These are phyloP conservation scores for Populus pruinosa DNA, from an alignment of 345 rosid species.

Conservation along the genomic window DNA sequence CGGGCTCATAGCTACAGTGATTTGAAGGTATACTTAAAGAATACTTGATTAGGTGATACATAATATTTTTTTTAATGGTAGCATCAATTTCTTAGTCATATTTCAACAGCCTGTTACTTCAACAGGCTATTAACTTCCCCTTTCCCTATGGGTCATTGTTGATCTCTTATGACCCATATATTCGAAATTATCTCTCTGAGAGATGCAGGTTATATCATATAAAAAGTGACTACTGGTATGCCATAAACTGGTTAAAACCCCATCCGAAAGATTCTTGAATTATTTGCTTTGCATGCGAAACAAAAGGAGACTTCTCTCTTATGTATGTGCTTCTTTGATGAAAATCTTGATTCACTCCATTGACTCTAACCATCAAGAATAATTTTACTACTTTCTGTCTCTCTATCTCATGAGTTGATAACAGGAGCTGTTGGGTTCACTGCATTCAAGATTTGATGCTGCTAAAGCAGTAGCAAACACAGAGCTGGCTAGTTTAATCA, in stretches of 20 bases:
- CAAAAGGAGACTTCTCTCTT: too few species aligned
- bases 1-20: slow-evolving; percentile 71
- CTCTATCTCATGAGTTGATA: slow-evolving; percentile 13
- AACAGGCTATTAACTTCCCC: background rate
- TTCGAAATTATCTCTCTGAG: background rate
- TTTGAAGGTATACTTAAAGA: slow-evolving; percentile 43
- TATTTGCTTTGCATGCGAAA: too few species aligned
- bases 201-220: background rate
- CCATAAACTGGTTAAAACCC: background rate
- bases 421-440: slow-evolving; percentile 67
- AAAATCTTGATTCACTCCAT: background rate
- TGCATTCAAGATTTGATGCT: slow-evolving; percentile 67
- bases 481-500: slow-evolving; percentile 53
- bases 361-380: slow-evolving; percentile 1
- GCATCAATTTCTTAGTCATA: background rate
- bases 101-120: background rate
- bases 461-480: slow-evolving; percentile 60
- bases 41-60: background rate
- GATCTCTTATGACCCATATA: background rate
- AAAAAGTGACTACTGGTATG: background rate
- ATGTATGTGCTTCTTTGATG: too few species aligned
- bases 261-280: background rate
- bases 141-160: background rate
- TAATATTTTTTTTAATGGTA: background rate
- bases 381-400: background rate